Evolutionary conservation across 345 rosid species (phyloP).

Genomic region (Camelina hispida): DNA sequence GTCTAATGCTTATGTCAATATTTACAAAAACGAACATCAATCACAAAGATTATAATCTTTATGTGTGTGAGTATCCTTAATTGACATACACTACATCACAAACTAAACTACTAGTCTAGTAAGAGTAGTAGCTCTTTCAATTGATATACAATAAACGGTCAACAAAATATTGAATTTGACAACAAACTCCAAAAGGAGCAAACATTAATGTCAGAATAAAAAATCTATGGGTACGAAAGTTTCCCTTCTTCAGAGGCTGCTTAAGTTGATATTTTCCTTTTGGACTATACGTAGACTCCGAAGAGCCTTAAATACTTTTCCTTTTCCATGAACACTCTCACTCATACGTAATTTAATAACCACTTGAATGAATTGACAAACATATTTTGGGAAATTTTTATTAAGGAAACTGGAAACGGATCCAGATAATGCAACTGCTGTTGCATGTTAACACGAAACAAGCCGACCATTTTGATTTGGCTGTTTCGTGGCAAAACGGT

Average conservation of each 20-base stretch:
- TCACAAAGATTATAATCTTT: too few relatives aligned
- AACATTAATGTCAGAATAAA: constrained; percentile 14
- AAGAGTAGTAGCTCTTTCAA: not conserved
- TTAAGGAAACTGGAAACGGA: not conserved
- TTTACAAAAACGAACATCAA: too few relatives aligned
- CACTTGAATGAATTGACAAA: not conserved
- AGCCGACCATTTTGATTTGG: constrained; percentile 17
- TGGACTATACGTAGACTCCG: constrained; percentile 16
- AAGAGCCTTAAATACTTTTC: constrained; percentile 14
- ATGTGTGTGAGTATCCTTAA: too few relatives aligned
- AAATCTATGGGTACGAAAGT: constrained; percentile 24
- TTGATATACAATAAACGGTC: constrained; percentile 13
- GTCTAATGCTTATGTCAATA: not conserved
- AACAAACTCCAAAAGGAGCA: constrained; percentile 18
- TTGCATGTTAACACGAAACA: constrained; percentile 16
- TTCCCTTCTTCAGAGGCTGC: constrained; percentile 39
- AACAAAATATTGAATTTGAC: constrained; percentile 19
- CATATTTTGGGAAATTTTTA: not conserved
- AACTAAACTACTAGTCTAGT: not conserved
- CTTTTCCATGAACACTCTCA: not conserved
- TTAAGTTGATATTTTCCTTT: not conserved
- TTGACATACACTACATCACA: not conserved
- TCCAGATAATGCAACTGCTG: not conserved
- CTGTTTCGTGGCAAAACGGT: constrained; percentile 51
- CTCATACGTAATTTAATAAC: not conserved